Evolutionary conservation across 495 filamentous ascomycete species (phyloP).

Genomic region (Sordaria brevicollis): DNA sequence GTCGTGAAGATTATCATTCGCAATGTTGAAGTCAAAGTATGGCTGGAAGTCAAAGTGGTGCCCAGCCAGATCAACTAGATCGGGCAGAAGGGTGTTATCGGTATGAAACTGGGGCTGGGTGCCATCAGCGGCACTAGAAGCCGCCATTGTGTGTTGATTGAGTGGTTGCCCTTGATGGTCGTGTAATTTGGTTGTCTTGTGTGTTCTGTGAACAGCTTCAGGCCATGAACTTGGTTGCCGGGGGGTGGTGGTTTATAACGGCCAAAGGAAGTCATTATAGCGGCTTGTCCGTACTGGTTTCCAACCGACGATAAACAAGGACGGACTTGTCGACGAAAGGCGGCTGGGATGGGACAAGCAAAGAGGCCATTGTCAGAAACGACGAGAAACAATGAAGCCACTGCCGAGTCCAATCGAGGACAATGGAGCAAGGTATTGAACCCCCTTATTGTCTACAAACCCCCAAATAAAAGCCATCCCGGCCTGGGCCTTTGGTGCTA

Average conservation of each 20-base stretch:
- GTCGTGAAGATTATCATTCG: background rate
- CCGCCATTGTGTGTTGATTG: background rate
- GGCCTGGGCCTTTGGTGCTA: background rate
- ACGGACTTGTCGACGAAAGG: background rate
- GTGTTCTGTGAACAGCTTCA: background rate
- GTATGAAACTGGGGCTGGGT: background rate
- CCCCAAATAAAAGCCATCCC: background rate
- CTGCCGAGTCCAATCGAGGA: background rate
- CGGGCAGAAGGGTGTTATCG: background rate
- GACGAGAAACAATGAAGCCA: background rate
- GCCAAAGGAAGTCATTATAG: background rate
- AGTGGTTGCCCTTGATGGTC: background rate
- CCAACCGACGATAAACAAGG: background rate
- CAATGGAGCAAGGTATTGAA: background rate
- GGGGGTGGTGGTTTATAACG: background rate
- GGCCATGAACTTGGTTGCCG: background rate
- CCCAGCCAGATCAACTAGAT: background rate
- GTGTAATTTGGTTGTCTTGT: background rate
- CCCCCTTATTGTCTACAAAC: background rate
- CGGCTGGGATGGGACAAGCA: background rate
- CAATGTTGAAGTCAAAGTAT: background rate
- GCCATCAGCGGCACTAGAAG: background rate
- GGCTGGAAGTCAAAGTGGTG: background rate
- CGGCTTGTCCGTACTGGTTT: background rate
- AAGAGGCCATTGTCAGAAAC: background rate